These are phyloP conservation scores for Botryotinia narcissicola DNA, from an alignment of 2,329 filamentous ascomycete species.

Conservation along the genomic window DNA sequence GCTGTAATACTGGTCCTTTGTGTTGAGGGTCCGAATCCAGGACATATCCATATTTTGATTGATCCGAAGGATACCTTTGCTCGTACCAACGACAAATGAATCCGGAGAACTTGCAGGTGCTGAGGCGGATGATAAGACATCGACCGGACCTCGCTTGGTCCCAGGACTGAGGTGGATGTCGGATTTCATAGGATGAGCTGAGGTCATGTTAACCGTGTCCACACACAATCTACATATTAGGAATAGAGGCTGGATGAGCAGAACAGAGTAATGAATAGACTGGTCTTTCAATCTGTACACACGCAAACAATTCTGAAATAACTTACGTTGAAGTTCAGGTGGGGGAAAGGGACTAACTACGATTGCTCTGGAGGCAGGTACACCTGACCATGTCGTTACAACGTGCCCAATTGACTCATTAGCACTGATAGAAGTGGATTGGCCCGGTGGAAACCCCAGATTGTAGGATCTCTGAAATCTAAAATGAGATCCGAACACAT, in stretches of 20 bases:
- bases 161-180: constrained; percentile 5
- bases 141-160: neutral
- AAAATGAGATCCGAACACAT: neutral
- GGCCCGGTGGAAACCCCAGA: neutral
- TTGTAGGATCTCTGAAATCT: neutral
- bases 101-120: constrained; percentile 1
- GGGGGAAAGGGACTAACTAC: neutral
- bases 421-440: constrained; percentile 3
- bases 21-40: constrained; percentile 5
- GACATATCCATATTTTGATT: constrained; percentile 10
- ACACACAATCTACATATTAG: neutral
- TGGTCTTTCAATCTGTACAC: neutral
- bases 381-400: constrained; percentile 11
- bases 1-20: constrained; percentile 30
- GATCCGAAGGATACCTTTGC: constrained; percentile 12
- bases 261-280: neutral
- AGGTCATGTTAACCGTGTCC: neutral
- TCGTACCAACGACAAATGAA: constrained; percentile 16
- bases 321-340: neutral
- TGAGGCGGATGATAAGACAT: constrained; percentile 9
- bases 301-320: neutral
- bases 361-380: neutral
- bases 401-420: constrained; percentile 1
- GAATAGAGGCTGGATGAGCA: neutral
- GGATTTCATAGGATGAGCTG: neutral